Evolutionary conservation across 306 rosid genomes (phyloP).

Genomic region (Carpinus fangiana): DNA sequence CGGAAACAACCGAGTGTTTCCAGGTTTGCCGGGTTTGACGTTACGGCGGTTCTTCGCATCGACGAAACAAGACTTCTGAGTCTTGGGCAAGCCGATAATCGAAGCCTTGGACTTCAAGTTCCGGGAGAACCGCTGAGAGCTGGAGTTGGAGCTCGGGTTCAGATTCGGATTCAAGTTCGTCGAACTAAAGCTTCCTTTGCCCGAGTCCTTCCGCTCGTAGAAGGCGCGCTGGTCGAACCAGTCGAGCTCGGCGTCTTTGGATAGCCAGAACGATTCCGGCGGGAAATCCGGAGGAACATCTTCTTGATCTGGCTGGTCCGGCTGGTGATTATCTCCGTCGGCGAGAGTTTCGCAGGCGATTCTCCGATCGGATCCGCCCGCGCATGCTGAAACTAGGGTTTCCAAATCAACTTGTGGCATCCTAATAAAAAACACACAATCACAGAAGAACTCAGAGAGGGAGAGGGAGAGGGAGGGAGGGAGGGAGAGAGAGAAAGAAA

Average conservation of each 20-base stretch:
- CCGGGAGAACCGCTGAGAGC: conserved; percentile 72
- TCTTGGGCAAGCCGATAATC: conserved; percentile 78
- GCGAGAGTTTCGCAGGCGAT: conserved; percentile 67
- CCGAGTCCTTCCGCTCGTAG: conserved; percentile 73
- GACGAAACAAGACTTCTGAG: conserved; percentile 61
- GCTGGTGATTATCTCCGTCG: conserved; percentile 23
- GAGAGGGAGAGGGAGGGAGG: background rate
- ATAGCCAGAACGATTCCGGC: conserved; percentile 89
- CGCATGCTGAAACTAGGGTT: conserved; percentile 66
- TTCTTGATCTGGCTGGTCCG: conserved; percentile 30
- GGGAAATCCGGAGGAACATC: conserved; percentile 56
- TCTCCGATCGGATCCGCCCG: conserved; percentile 70
- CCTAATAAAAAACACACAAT: background rate
- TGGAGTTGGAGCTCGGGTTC: conserved; percentile 40
- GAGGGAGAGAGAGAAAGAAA: conserved; percentile 6
- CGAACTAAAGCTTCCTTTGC: conserved; percentile 57
- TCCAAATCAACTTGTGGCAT: conserved; percentile 92
- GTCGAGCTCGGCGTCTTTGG: conserved; percentile 78
- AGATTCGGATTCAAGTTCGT: conserved; percentile 45
- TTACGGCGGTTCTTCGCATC: conserved; percentile 54
- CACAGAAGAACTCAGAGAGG: background rate
- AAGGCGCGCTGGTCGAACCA: conserved; percentile 91
- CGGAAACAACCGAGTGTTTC: conserved; percentile 59
- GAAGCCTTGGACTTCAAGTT: conserved; percentile 67
- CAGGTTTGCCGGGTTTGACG: conserved; percentile 44